Evolutionary conservation across 768 basidiomycete genomes (phyloP).

Genomic region (Lactarius tabidus): DNA sequence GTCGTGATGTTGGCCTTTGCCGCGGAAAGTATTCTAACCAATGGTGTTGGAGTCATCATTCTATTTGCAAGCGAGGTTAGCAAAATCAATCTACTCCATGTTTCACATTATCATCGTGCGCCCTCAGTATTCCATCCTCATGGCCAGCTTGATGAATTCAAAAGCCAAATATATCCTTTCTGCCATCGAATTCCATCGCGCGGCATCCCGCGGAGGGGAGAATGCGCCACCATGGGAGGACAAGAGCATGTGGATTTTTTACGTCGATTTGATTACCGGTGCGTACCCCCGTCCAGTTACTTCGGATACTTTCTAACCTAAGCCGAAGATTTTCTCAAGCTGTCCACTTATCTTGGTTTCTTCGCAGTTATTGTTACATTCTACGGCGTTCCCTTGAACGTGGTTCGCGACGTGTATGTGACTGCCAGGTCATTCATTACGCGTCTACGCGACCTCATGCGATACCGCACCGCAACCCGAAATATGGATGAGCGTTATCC

Average conservation of each 20-base stretch:
- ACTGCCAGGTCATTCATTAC: slow-evolving; percentile 90
- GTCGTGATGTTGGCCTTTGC: slow-evolving; percentile 74
- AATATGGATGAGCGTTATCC: slow-evolving; percentile 98
- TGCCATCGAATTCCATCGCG: slow-evolving; percentile 75
- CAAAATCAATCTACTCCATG: slow-evolving; percentile 14
- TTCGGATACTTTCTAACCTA: slow-evolving; percentile 16
- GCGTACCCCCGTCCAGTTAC: slow-evolving; percentile 28
- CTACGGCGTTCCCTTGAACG: slow-evolving; percentile 94
- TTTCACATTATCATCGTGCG: slow-evolving; percentile 18
- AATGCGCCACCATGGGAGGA: slow-evolving; percentile 93
- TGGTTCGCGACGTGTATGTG: slow-evolving; percentile 94
- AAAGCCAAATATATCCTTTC: slow-evolving; percentile 81
- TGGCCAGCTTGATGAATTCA: slow-evolving; percentile 74
- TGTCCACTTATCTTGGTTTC: slow-evolving; percentile 88
- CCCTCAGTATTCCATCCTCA: slow-evolving; percentile 78
- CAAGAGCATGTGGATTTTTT: slow-evolving; percentile 96
- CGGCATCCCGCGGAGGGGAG: slow-evolving; percentile 72
- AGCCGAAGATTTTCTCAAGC: slow-evolving; percentile 83
- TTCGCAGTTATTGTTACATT: slow-evolving; percentile 92
- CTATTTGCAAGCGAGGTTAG: slow-evolving; percentile 91
- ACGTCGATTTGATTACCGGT: slow-evolving; percentile 91
- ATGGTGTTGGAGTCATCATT: slow-evolving; percentile 87
- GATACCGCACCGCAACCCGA: slow-evolving; percentile 89
- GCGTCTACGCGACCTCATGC: slow-evolving; percentile 80
- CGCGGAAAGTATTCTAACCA: slow-evolving; percentile 70